A percentile compares a stretch with the other conserved stretches of the same genome.
These are phyloP conservation scores for Croton setiger DNA, from an alignment of 441 rosid species.

Conservation along the genomic window DNA sequence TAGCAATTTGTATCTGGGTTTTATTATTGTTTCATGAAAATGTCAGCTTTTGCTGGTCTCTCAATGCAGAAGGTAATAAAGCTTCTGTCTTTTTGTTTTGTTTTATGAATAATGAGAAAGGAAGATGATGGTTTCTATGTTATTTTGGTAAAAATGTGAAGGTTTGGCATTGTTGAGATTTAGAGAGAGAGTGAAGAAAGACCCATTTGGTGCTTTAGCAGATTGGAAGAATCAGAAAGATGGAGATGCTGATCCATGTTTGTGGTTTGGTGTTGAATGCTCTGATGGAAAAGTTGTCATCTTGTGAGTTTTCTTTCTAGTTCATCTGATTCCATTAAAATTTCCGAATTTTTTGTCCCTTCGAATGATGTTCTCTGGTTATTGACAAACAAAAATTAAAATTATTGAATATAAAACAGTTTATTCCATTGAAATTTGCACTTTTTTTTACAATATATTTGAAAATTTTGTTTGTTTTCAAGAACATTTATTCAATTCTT, in stretches of 20 bases:
- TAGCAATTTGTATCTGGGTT: constrained; percentile 28
- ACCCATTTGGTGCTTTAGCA: constrained; percentile 68
- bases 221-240: constrained; percentile 53
- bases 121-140: too few species aligned
- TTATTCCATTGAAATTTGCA: too few species aligned
- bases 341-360: too few species aligned
- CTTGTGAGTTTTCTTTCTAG: constrained; percentile 49
- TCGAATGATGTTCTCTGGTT: neutral
- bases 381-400: neutral
- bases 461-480: too few species aligned
- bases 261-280: constrained; percentile 85
- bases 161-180: constrained; percentile 66
- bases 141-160: constrained; percentile 16
- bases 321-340: too few species aligned
- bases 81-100: neutral
- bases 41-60: constrained; percentile 39
- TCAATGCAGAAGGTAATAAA: constrained; percentile 52
- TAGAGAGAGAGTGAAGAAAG: constrained; percentile 52
- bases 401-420: too few species aligned
- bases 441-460: too few species aligned
- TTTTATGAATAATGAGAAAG: too few species aligned
- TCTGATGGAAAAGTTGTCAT: constrained; percentile 54
- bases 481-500: too few species aligned
- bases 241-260: constrained; percentile 52
- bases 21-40: constrained; percentile 35